Conservation (phyloP, 2,329 filamentous ascomycete species). For the Hypoxylon sp. region DNA sequence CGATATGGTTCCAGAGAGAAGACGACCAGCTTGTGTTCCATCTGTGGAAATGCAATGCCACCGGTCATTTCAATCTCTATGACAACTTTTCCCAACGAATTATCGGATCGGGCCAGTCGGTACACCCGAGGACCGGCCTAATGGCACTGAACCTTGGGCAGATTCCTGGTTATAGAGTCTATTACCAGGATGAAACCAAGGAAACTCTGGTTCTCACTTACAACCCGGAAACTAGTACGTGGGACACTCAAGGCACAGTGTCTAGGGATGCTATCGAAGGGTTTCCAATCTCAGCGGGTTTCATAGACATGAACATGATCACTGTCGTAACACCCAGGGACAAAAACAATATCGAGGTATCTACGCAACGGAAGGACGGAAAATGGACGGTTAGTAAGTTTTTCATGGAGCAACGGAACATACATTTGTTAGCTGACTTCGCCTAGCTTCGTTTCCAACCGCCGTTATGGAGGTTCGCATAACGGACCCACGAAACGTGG, state of each 20-base stretch:
- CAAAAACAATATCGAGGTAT: not conserved
- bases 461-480: not conserved
- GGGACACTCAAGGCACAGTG: not conserved
- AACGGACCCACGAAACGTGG: not conserved
- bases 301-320: not conserved
- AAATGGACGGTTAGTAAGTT: not conserved
- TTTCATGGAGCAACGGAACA: not conserved
- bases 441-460: not conserved
- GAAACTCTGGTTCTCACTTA: not conserved
- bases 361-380: not conserved
- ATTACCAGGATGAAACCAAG: not conserved
- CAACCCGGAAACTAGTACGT: not conserved
- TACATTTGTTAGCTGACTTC: not conserved
- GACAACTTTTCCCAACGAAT: constrained; percentile 4
- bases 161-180: not conserved
- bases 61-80: constrained; percentile 21
- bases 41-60: constrained; percentile 29
- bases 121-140: not conserved
- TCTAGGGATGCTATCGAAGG: not conserved
- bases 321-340: not conserved
- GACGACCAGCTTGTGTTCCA: constrained; percentile 12
- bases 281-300: not conserved
- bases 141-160: not conserved
- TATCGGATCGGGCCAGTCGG: not conserved
- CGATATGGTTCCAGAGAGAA: constrained; percentile 21